Evolutionary conservation across 1,284 basidiomycete genomes (phyloP).

Genomic region (Puccinia polysora): DNA sequence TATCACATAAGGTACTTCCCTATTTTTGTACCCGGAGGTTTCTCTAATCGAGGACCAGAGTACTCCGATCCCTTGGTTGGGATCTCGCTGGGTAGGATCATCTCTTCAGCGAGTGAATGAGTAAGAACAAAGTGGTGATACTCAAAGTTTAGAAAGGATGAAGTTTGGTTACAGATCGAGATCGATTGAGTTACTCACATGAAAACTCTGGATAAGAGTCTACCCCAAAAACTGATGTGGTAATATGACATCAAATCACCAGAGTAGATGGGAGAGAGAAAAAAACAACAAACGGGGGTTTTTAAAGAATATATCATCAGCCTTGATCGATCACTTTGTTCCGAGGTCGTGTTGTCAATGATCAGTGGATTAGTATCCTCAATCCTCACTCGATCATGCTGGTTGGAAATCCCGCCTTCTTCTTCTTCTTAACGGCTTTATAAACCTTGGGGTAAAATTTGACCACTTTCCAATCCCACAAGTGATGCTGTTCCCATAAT

Average conservation of each 20-base stretch:
- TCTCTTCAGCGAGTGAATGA: not conserved
- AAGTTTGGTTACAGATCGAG: not conserved
- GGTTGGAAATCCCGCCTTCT: slow-evolving; percentile 26
- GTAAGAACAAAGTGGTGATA: too few species aligned
- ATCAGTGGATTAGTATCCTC: not conserved
- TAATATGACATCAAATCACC: not conserved
- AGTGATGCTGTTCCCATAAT: slow-evolving; percentile 23
- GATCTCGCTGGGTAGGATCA: slow-evolving; percentile 19
- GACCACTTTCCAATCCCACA: slow-evolving; percentile 19
- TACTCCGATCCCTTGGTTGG: slow-evolving; percentile 22
- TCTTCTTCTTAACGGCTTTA: slow-evolving; percentile 30
- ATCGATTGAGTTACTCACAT: too few species aligned
- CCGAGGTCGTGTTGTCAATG: not conserved
- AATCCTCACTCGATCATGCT: slow-evolving; percentile 38
- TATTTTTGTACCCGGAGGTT: slow-evolving; percentile 20
- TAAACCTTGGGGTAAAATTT: slow-evolving; percentile 22
- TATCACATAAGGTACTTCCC: slow-evolving; percentile 31
- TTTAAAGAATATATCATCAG: not conserved
- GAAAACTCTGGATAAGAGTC: not conserved
- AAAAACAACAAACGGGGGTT: slow-evolving; percentile 27
- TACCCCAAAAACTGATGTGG: not conserved
- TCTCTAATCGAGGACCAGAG: slow-evolving; percentile 24
- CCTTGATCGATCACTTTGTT: not conserved
- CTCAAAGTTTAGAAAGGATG: too few species aligned
- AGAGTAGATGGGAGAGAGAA: slow-evolving; percentile 28